These are phyloP conservation scores for Lactarius quietus DNA, from an alignment of 768 basidiomycete species.

Conservation along the genomic window DNA sequence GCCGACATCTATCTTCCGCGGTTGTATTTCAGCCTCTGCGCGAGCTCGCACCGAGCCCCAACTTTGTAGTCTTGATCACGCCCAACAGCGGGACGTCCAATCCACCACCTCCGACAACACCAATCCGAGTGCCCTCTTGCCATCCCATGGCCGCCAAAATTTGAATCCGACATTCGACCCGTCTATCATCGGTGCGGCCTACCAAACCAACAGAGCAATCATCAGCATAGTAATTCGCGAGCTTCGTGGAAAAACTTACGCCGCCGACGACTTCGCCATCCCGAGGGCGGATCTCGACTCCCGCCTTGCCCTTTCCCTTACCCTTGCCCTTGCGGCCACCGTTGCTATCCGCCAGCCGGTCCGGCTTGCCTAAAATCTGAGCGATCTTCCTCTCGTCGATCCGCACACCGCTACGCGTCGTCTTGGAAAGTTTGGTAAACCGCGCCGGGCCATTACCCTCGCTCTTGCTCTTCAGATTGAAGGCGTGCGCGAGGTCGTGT, in stretches of 20 bases:
- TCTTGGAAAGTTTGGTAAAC: constrained; percentile 78
- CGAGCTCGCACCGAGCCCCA: constrained; percentile 67
- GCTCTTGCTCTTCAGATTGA: constrained; percentile 74
- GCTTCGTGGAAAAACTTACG: constrained; percentile 35
- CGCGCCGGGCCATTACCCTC: constrained; percentile 64
- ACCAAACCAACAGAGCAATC: constrained; percentile 11
- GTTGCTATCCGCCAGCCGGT: constrained; percentile 22
- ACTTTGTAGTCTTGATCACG: constrained; percentile 81
- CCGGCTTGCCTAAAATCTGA: constrained; percentile 35
- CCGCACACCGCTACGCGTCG: constrained; percentile 48
- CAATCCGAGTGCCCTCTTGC: constrained; percentile 78
- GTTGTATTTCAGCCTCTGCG: not conserved
- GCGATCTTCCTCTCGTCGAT: constrained; percentile 62
- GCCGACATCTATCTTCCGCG: too few relatives aligned
- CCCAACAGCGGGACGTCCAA: constrained; percentile 76
- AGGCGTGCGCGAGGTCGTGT: constrained; percentile 77
- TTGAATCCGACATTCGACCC: constrained; percentile 80
- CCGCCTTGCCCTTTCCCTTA: constrained; percentile 3
- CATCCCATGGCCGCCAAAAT: constrained; percentile 91
- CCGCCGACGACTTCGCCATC: constrained; percentile 91
- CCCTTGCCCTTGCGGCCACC: constrained; percentile 32
- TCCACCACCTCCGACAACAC: constrained; percentile 46
- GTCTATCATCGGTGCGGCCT: constrained; percentile 81
- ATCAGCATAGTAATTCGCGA: not conserved
- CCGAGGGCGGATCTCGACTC: constrained; percentile 42